phyloP scores from a whole-genome alignment of 2,329 filamentous ascomycete genomes.

The Lasiodiplodia gonubiensis region DNA sequence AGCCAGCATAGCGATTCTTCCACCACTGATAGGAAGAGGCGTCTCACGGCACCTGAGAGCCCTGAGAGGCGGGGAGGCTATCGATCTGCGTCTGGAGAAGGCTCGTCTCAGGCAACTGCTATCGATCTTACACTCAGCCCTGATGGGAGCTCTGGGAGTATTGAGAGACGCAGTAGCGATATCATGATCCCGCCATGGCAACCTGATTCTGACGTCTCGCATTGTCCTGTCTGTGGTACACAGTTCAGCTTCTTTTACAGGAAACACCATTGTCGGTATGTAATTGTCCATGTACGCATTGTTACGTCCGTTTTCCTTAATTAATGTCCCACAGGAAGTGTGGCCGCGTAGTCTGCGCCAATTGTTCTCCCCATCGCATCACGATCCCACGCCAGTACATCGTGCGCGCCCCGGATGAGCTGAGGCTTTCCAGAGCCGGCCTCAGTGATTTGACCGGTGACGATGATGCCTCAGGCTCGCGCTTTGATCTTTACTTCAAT shows the following conservation, averaged over 20 bases:
- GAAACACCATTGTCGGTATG: constrained; percentile 89
- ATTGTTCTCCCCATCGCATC: constrained; percentile 92
- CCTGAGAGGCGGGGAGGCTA: constrained; percentile 41
- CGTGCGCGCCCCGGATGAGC: constrained; percentile 64
- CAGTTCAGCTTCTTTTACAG: constrained; percentile 85
- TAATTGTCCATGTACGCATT: constrained; percentile 26
- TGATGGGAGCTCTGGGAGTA: background rate
- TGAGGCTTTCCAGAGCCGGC: background rate
- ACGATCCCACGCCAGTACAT: constrained; percentile 94
- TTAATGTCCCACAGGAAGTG: constrained; percentile 69
- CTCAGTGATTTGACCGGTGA: constrained; percentile 55
- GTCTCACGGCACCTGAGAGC: constrained; percentile 41
- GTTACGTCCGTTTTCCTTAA: background rate
- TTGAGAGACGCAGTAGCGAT: constrained; percentile 13
- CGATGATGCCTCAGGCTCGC: constrained; percentile 39
- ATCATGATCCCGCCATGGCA: constrained; percentile 80
- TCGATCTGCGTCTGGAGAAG: constrained; percentile 9
- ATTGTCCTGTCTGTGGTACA: constrained; percentile 82
- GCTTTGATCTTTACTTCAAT: constrained; percentile 44
- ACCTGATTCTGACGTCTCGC: constrained; percentile 79
- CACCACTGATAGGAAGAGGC: constrained; percentile 42
- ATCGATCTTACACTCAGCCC: constrained; percentile 7
- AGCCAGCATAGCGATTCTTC: constrained; percentile 3
- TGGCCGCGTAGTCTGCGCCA: constrained; percentile 85
- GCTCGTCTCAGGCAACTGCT: constrained; percentile 19